Evolutionary conservation across 495 filamentous ascomycete species (phyloP).

Genomic region (Xylaria telfairii): DNA sequence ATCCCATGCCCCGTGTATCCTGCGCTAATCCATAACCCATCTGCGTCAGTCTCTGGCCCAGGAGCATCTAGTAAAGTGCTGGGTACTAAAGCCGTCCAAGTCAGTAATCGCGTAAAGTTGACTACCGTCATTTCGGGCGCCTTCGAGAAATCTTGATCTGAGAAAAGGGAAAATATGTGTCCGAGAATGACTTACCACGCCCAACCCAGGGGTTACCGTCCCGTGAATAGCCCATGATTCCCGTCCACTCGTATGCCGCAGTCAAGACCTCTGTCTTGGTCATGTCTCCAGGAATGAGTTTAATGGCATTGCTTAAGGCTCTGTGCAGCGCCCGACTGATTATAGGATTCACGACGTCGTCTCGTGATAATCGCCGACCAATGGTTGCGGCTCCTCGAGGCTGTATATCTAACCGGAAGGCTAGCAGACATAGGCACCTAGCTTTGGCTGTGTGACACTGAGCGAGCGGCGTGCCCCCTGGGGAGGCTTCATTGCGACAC

Average conservation of each 20-base stretch:
- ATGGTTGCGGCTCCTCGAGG: too few species aligned
- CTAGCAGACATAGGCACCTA: too few species aligned
- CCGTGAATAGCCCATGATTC: neutral
- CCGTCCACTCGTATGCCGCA: neutral
- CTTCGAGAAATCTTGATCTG: too few species aligned
- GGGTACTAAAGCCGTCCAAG: neutral
- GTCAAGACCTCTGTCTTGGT: neutral
- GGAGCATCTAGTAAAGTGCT: neutral
- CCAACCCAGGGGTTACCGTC: neutral
- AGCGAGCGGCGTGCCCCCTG: neutral
- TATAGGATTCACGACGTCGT: neutral
- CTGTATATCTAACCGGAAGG: too few species aligned
- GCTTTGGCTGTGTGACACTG: neutral
- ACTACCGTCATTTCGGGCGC: neutral
- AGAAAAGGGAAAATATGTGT: neutral
- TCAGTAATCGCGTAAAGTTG: neutral
- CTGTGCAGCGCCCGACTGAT: neutral
- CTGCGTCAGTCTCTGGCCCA: neutral
- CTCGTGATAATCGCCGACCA: too few species aligned
- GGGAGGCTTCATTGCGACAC: neutral
- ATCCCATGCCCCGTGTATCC: neutral
- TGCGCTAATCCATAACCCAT: neutral
- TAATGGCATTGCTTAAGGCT: neutral
- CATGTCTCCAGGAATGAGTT: neutral
- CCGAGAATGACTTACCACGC: neutral